Percentiles rank a stretch among this genome's conserved stretches.
phyloP scores from a whole-genome alignment of 345 rosid genomes.

The Gossypium raimondii region DNA sequence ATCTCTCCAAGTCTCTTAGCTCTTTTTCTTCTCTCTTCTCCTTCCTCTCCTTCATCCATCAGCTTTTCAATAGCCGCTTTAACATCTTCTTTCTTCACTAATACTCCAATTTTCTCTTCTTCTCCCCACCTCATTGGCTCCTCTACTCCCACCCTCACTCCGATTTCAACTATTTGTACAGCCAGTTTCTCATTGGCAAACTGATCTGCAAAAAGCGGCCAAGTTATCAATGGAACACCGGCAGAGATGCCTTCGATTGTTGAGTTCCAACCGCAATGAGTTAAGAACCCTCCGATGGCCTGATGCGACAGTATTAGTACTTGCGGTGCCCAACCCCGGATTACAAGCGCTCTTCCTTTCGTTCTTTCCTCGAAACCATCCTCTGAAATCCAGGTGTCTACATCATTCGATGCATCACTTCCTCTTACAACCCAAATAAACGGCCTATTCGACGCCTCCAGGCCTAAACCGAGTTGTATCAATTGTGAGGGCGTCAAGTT shows the following conservation, averaged over 20 bases:
- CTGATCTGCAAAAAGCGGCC: conserved; percentile 39
- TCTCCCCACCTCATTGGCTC: not conserved
- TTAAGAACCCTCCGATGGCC: conserved; percentile 32
- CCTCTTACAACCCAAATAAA: conserved; percentile 32
- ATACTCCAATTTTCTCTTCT: conserved; percentile 8
- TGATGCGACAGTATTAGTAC: conserved; percentile 30
- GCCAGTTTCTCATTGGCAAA: conserved; percentile 37
- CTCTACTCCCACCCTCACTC: conserved; percentile 27
- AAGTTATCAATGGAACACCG: conserved; percentile 31
- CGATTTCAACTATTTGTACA: conserved; percentile 19
- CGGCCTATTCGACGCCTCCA: conserved; percentile 30
- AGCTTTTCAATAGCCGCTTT: conserved; percentile 15
- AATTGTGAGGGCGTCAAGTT: conserved; percentile 9
- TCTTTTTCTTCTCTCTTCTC: conserved; percentile 21
- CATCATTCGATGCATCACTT: not conserved
- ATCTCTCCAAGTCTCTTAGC: conserved; percentile 17
- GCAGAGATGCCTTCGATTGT: no score
- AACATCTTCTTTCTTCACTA: conserved; percentile 26
- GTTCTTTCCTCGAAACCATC: conserved; percentile 27
- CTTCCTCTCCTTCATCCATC: conserved; percentile 25
- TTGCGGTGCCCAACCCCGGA: conserved; percentile 40
- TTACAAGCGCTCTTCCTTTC: conserved; percentile 26
- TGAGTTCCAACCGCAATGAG: conserved; percentile 21
- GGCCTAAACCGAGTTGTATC: conserved; percentile 30
- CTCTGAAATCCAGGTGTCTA: conserved; percentile 27